Evolutionary conservation across 2,329 filamentous ascomycete genomes (phyloP).

Genomic region (Albophoma yamanashiensis): DNA sequence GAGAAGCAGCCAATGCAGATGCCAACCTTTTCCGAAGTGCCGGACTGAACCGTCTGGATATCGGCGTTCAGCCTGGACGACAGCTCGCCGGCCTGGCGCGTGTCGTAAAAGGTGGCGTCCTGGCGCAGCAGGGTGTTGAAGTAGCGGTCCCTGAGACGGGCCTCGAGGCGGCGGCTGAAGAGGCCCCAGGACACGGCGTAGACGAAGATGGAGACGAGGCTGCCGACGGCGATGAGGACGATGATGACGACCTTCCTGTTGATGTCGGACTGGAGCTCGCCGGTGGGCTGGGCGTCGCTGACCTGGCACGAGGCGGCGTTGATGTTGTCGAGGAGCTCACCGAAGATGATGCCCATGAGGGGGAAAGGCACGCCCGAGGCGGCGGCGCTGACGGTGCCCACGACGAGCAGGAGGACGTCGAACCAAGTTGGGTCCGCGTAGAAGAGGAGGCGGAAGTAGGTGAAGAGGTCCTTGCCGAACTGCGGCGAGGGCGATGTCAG

Average conservation of each 20-base stretch:
- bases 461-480: constrained; percentile 3
- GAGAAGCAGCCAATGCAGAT: constrained; percentile 50
- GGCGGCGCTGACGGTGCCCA: constrained; percentile 34
- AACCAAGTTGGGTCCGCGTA: constrained; percentile 32
- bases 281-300: constrained; percentile 9
- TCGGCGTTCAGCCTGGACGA: constrained; percentile 53
- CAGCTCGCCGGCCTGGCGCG: constrained; percentile 50
- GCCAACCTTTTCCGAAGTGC: constrained; percentile 62
- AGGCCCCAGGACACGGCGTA: constrained; percentile 55
- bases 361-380: constrained; percentile 53
- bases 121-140: constrained; percentile 47
- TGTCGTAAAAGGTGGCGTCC: constrained; percentile 54
- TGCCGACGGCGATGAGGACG: constrained; percentile 52
- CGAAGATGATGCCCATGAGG: constrained; percentile 53
- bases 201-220: constrained; percentile 53
- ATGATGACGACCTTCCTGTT: constrained; percentile 49
- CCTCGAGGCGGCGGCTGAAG: constrained; percentile 51
- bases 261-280: constrained; percentile 29
- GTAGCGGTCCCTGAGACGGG: constrained; percentile 51
- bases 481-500: background rate
- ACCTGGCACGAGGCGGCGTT: constrained; percentile 43
- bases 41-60: constrained; percentile 55
- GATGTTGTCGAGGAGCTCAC: constrained; percentile 50
- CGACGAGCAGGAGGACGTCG: constrained; percentile 29
- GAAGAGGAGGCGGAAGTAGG: constrained; percentile 33